Conservation (phyloP, 306 rosid species). For the Mucuna pruriens region DNA sequence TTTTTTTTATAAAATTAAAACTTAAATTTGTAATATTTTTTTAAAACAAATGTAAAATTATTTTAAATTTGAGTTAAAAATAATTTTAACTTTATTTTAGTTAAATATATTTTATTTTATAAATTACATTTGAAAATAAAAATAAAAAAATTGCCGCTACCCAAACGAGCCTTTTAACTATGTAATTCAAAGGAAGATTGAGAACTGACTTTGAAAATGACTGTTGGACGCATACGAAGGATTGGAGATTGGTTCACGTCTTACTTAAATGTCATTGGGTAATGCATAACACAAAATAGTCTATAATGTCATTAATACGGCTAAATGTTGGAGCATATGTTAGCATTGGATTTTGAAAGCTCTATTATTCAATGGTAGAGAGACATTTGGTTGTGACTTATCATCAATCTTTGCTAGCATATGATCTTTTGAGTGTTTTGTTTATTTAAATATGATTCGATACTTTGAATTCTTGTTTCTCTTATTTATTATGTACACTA, state of each 20-base stretch:
- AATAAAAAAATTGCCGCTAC: too few relatives aligned
- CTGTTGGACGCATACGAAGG: not conserved
- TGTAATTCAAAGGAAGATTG: not conserved
- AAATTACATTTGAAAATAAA: too few relatives aligned
- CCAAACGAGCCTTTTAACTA: too few relatives aligned
- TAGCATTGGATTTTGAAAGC: not conserved
- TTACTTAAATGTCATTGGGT: not conserved
- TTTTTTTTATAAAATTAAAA: too few relatives aligned
- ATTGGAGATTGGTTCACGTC: not conserved
- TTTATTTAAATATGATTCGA: not conserved
- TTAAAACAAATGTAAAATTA: too few relatives aligned
- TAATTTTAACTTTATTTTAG: too few relatives aligned
- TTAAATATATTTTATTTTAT: too few relatives aligned
- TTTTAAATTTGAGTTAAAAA: too few relatives aligned
- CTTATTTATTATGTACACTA: not conserved
- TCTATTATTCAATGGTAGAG: not conserved
- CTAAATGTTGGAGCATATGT: not conserved
- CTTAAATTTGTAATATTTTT: too few relatives aligned
- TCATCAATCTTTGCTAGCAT: not conserved
- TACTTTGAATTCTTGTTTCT: not conserved
- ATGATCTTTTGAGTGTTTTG: not conserved
- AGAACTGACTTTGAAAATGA: not conserved
- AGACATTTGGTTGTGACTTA: not conserved
- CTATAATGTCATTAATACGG: not conserved
- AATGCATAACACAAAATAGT: not conserved